Base-by-base conservation (phyloP, 176 grass and related monocot species). In the Musa schizocarpa region DNA sequence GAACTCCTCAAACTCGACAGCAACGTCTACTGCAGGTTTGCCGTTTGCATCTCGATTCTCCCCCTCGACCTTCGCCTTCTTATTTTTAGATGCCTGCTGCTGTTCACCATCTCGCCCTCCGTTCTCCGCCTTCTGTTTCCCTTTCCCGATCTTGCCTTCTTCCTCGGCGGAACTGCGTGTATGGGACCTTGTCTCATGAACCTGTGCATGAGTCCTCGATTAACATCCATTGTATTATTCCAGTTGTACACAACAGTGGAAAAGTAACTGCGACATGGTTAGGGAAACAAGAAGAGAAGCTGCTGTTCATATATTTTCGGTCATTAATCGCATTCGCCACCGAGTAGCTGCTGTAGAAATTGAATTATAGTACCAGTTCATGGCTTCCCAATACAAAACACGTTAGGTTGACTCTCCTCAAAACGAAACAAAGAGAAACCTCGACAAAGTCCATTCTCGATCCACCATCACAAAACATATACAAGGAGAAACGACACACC, bases 1-100 rank as follows among this genome's bases (percentile, higher is more conserved):
- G 29, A 97, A 93, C 14, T 90, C 88, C 8, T 74, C 25, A 9
- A 81, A 93, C 69, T 91, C 90, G 1, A 53, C 79, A 6, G 55
- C 56, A 0, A 78, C 63, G 16, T 65, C 58, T 0, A 79, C 74
- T 3, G 9, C 34, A 13, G 24, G 76, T 54, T 92, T 85, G 19
- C 82, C 72, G 68, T 77, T 76, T 9, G 65, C 23, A 7, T 76
- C 86, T 23, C 83, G 78, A 69, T 74, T 74, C n/a, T 84, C 72
- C 25, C 54, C 73, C 17, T 80, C 68, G 1, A 72, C 54, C 77
- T 86, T 89, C 27, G 81, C 72, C 81, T 86, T 86, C 78, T 88
- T 92, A n/a, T 52, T 86, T 78, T 86, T 84, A 0, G 78, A 77
- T 74, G 63, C 64, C 8, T 57, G 62, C n/a, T 72, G 57, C 71